Base-by-base conservation (phyloP, 2,329 filamentous ascomycete species). In the Colletotrichum theobromicola region DNA sequence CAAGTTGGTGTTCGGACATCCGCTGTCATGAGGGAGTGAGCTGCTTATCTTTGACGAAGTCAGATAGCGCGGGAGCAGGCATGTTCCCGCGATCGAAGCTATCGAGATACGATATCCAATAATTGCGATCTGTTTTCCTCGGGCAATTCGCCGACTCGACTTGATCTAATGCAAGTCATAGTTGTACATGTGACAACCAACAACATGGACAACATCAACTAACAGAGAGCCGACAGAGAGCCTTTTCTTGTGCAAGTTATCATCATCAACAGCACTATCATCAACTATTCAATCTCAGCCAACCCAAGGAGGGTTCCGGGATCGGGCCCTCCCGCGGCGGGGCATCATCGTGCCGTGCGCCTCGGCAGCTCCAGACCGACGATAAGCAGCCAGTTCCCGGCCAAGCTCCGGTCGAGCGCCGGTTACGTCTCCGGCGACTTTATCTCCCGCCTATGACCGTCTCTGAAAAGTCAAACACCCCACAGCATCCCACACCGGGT, bases 261-360 rank as follows among this genome's bases (percentile, higher is more conserved):
- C 42, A 21, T 50, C 2, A 50, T 21, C n/a, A 50, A 21, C 42
- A 32, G 9, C 30, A 32, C 12, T 10, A 32, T 2, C 30, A 32
- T 10, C 30, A 13, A 21, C 2, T 21, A 13, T n/a, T n/a, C 42
- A n/a, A n/a, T 50, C 42, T 50, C 42, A 50, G 42, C 42, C 3
- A 50, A 50, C 42, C 42, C 8, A 62, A 7, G 4, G 12, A 24
- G 26, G 3, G 0, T 60, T 46, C 72, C 72, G 62, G 62, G 12
- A 72, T 72, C 68, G 63, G 72, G 50, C 37, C 30, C 60, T 70
- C 30, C 71, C 67, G 71, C 61, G 71, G 71, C 67, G 66, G 66
- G 60, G 21, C 53, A 28, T n/a, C 30, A 62, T 62, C 24, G 5
- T 67, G 32, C 63, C 72, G 62, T 63, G 18, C 37, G 4, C 28